Percentiles rank a stretch among this genome's conserved stretches.
Conservation (phyloP, 208 protist species). For the Tritrichomonas foetus region DNA sequence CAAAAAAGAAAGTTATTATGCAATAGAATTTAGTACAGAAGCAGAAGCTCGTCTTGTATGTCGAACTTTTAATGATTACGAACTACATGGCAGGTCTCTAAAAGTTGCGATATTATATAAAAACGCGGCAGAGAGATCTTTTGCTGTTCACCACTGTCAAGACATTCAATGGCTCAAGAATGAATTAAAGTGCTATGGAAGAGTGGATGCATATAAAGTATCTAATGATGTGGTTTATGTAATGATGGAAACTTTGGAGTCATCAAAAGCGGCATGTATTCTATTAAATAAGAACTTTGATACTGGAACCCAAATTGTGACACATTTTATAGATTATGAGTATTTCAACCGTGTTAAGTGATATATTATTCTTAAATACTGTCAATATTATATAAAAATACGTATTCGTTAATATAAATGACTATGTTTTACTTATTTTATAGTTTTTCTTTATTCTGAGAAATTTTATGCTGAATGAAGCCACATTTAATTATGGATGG, state of each 20-base stretch:
- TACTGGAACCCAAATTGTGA: background rate
- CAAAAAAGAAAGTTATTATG: background rate
- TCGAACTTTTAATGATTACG: background rate
- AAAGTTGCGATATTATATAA: background rate
- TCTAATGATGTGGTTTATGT: background rate
- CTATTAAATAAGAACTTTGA: background rate
- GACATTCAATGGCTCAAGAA: background rate
- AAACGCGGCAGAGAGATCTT: background rate
- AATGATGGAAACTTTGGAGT: background rate
- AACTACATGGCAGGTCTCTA: background rate
- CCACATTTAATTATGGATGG: no score
- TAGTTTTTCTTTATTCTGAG: no score
- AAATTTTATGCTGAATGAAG: no score
- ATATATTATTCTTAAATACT: background rate
- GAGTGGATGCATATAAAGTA: background rate
- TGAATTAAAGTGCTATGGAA: background rate
- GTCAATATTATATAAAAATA: no score
- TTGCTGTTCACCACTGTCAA: background rate
- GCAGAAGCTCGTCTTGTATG: background rate
- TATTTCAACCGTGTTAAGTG: background rate
- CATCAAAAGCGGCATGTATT: background rate
- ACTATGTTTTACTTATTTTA: no score
- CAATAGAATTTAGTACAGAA: background rate
- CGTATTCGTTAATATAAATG: no score
- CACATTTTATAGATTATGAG: background rate